phyloP scores from a whole-genome alignment of 1,284 basidiomycete species.

The Ganoderma resinaceum region DNA sequence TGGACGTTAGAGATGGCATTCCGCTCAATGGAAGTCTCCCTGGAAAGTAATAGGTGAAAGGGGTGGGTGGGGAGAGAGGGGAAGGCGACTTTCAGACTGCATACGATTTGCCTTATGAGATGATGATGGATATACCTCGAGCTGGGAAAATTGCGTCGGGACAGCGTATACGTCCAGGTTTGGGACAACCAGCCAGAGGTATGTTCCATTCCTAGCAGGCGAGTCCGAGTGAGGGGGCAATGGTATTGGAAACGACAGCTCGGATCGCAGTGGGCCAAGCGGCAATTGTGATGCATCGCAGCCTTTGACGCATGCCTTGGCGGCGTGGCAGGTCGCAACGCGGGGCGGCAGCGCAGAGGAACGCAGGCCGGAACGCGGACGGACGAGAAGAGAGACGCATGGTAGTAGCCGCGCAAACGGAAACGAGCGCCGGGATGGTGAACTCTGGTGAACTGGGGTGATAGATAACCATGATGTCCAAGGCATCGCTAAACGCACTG shows the following conservation, averaged over 20 bases:
- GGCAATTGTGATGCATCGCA: not conserved
- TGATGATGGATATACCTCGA: not conserved
- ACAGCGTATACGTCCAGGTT: not conserved
- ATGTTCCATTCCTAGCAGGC: not conserved
- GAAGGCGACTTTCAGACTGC: not conserved
- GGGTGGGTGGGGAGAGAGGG: no score
- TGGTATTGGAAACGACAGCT: not conserved
- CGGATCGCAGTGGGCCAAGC: not conserved
- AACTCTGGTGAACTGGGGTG: not conserved
- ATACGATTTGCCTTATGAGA: not conserved
- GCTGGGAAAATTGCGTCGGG: not conserved
- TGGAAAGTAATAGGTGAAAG: not conserved
- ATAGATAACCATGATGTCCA: not conserved
- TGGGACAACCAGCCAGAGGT: not conserved
- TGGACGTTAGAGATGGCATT: not conserved
- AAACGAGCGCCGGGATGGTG: not conserved
- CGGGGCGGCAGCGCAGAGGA: not conserved
- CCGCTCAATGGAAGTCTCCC: not conserved
- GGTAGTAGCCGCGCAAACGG: not conserved
- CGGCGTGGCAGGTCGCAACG: not conserved
- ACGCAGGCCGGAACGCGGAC: not conserved
- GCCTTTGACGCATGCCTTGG: not conserved
- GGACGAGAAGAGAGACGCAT: not conserved
- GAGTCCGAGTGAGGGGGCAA: not conserved
- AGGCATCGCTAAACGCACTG: not conserved